Conservation (phyloP, 352 stramenopile genomes). For the Peronospora destructor region DNA sequence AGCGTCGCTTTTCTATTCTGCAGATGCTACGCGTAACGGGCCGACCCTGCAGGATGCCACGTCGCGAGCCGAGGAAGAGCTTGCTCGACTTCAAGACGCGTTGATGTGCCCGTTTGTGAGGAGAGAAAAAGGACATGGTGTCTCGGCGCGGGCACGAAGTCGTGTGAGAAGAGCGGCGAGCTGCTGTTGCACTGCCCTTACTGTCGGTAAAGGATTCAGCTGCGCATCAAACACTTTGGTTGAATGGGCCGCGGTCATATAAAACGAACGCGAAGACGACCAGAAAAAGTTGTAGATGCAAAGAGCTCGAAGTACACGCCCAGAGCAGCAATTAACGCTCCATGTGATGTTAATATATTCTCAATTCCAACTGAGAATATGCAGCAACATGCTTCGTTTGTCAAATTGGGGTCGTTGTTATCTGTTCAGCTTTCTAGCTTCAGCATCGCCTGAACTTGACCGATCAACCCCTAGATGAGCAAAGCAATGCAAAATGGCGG, state of each 20-base stretch:
- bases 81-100: conserved; percentile 54
- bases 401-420: neutral
- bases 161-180: conserved; percentile 47
- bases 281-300: conserved; percentile 8
- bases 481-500: conserved; percentile 6
- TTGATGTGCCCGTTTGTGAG: conserved; percentile 72
- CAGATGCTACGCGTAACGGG: conserved; percentile 8
- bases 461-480: conserved; percentile 2
- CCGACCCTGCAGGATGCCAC: conserved; percentile 27
- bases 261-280: neutral
- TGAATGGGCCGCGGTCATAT: conserved; percentile 7
- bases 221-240: conserved; percentile 68
- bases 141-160: conserved; percentile 85
- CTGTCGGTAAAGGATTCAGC: conserved; percentile 64
- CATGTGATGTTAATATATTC: conserved; percentile 27
- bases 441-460: conserved; percentile 9
- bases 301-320: conserved; percentile 5
- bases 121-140: conserved; percentile 72
- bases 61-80: conserved; percentile 50
- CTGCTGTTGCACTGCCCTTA: conserved; percentile 59
- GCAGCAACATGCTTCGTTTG: conserved; percentile 3
- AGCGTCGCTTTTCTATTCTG: conserved; percentile 19
- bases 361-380: conserved; percentile 11
- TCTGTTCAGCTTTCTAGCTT: conserved; percentile 14
- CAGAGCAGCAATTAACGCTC: conserved; percentile 23